phyloP scores from a whole-genome alignment of 2,329 filamentous ascomycete genomes.

The Trichoderma arundinaceum region DNA sequence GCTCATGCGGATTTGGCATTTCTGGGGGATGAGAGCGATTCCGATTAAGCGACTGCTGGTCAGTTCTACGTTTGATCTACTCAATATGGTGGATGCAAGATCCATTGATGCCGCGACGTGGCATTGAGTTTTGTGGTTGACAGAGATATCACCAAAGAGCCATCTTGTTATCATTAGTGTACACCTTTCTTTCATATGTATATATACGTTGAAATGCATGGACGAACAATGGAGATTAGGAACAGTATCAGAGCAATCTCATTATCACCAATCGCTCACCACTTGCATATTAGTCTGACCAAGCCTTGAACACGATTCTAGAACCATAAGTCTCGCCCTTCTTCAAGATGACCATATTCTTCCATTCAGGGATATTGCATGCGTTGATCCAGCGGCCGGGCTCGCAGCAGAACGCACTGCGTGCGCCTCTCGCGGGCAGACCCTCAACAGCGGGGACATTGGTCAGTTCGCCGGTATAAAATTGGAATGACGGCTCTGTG shows the following conservation, averaged over 20 bases:
- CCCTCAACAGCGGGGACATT: conserved; percentile 72
- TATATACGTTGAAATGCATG: background rate
- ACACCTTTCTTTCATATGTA: background rate
- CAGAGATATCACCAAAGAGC: background rate
- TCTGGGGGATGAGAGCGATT: conserved; percentile 71
- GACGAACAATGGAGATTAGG: background rate
- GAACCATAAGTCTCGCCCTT: conserved; percentile 84
- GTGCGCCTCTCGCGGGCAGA: conserved; percentile 66
- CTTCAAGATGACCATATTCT: conserved; percentile 76
- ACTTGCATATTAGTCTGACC: conserved; percentile 63
- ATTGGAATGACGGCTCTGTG: conserved; percentile 96
- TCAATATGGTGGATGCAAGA: background rate
- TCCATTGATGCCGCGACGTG: background rate
- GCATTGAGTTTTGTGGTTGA: background rate
- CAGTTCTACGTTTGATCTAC: conserved; percentile 10
- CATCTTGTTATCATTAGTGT: background rate
- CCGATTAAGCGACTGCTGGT: conserved; percentile 50
- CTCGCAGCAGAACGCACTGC: conserved; percentile 89
- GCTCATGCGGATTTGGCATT: conserved; percentile 66
- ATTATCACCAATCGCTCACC: conserved; percentile 6
- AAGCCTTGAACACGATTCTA: conserved; percentile 82
- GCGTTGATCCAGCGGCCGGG: conserved; percentile 91
- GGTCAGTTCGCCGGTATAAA: conserved; percentile 90
- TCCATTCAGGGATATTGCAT: conserved; percentile 80
- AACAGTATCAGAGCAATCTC: background rate